These are phyloP conservation scores for Auricularia sp. DNA, from an alignment of 768 basidiomycete genomes.

Conservation along the genomic window DNA sequence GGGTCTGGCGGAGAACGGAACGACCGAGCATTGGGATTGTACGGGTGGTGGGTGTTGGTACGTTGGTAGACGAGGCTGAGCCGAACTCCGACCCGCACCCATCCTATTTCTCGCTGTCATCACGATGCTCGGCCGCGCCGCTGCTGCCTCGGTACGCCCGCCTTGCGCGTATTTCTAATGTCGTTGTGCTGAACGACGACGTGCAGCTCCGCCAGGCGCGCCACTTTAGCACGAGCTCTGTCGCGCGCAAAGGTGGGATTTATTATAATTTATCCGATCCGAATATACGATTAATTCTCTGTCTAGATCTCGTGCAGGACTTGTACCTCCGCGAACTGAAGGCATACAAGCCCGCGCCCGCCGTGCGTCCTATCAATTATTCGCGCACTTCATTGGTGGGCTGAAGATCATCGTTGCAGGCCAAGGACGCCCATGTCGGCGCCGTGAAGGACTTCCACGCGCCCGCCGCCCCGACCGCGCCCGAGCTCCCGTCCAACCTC, in stretches of 20 bases:
- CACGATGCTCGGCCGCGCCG: constrained; percentile 52
- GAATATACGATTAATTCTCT: constrained; percentile 19
- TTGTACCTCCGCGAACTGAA: constrained; percentile 86
- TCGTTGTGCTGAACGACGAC: too few species aligned
- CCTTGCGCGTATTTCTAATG: neutral
- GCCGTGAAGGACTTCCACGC: constrained; percentile 71
- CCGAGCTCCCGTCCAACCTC: constrained; percentile 70
- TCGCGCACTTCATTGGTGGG: neutral
- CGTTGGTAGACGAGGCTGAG: neutral
- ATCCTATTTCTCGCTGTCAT: constrained; percentile 25
- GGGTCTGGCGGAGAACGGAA: neutral
- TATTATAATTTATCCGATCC: constrained; percentile 32
- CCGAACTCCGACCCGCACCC: neutral
- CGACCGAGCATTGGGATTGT: neutral
- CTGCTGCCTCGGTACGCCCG: constrained; percentile 32
- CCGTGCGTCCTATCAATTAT: constrained; percentile 38
- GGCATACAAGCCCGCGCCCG: constrained; percentile 69
- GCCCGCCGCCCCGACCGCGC: constrained; percentile 65
- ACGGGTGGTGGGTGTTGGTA: neutral
- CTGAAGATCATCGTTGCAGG: constrained; percentile 32
- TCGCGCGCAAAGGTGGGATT: constrained; percentile 37
- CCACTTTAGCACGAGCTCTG: neutral
- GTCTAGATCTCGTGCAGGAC: constrained; percentile 90
- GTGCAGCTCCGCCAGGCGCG: neutral
- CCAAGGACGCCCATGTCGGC: constrained; percentile 84